phyloP scores from a whole-genome alignment of 108 stramenopile species.

The Fragilariopsis cylindrus region DNA sequence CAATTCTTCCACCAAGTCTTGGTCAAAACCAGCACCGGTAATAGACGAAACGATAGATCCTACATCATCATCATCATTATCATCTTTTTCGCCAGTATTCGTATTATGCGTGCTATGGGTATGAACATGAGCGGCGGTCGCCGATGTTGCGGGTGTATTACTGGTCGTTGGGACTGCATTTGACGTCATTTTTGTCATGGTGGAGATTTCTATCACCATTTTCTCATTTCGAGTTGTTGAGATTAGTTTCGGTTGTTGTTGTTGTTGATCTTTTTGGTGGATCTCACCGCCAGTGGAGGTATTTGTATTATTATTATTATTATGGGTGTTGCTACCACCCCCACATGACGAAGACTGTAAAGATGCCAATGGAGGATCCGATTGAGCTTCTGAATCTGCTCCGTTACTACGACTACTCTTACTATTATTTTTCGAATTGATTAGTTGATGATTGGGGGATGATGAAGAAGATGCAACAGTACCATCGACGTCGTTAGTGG shows the following conservation, averaged over 20 bases:
- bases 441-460: no score
- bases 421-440: neutral
- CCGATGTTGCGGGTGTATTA: conserved; percentile 4
- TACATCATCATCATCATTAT: conserved; percentile 30
- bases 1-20: conserved; percentile 89
- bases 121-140: neutral
- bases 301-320: neutral
- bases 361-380: neutral
- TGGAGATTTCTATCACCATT: neutral
- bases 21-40: conserved; percentile 84
- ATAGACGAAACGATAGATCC: conserved; percentile 75
- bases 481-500: no score
- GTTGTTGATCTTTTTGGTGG: neutral
- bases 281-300: neutral
- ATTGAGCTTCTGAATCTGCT: neutral
- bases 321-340: neutral
- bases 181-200: neutral
- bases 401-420: neutral
- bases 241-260: neutral
- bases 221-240: neutral
- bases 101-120: conserved; percentile 6
- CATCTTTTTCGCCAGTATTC: neutral
- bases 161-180: neutral
- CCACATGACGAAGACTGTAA: neutral
- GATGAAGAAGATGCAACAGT: no score